phyloP scores from a whole-genome alignment of 805 yeast species.

The Hanseniaspora singularis region DNA sequence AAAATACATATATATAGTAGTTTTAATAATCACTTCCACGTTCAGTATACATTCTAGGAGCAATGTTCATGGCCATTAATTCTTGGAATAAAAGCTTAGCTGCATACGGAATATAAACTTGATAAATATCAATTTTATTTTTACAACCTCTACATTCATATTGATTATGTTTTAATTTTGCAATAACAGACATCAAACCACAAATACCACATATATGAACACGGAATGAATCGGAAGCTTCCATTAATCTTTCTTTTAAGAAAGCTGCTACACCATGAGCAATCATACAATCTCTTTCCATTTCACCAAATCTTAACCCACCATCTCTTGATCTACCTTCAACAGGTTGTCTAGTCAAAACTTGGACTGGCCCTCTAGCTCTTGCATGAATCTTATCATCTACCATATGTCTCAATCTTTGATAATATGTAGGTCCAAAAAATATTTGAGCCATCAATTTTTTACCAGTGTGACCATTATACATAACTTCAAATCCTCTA shows the following conservation, averaged over 20 bases:
- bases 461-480: slow-evolving; percentile 97
- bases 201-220: slow-evolving; percentile 97
- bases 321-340: slow-evolving; percentile 99
- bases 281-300: slow-evolving; percentile 99
- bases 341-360: slow-evolving; percentile 93
- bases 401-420: slow-evolving; percentile 97
- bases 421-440: slow-evolving; percentile 99
- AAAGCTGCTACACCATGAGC: slow-evolving; percentile 99
- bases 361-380: slow-evolving; percentile 98
- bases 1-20: no score
- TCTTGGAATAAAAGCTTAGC: slow-evolving; percentile 97
- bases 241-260: slow-evolving; percentile 95
- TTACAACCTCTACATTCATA: slow-evolving; percentile 98
- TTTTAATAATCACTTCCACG: slow-evolving; percentile 40
- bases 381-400: slow-evolving; percentile 98
- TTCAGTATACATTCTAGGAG: slow-evolving; percentile 94
- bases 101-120: slow-evolving; percentile 95
- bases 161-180: slow-evolving; percentile 93
- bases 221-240: slow-evolving; percentile 96
- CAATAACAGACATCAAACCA: slow-evolving; percentile 96
- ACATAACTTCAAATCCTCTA: slow-evolving; percentile 97
- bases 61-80: slow-evolving; percentile 97
- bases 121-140: slow-evolving; percentile 95
- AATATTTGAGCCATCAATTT: slow-evolving; percentile 95
- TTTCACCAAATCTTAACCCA: slow-evolving; percentile 97